These are phyloP conservation scores for Rhodotorula sp. DNA, from an alignment of 1,284 basidiomycete species.

Conservation along the genomic window DNA sequence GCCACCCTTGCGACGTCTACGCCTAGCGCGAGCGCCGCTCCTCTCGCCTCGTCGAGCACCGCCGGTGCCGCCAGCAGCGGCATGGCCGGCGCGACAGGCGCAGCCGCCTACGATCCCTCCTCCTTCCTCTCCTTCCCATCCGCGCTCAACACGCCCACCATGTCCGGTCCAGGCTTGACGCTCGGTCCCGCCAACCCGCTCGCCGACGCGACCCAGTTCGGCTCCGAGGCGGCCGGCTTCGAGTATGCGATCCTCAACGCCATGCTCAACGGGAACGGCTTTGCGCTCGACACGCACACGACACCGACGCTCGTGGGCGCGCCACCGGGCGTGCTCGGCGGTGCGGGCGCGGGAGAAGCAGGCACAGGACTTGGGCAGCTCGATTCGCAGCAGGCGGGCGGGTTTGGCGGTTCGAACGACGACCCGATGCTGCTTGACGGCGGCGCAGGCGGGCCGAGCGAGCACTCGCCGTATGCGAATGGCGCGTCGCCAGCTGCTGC, in stretches of 20 bases:
- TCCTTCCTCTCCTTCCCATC: conserved; percentile 10
- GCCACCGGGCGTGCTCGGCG: not conserved
- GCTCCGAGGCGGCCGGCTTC: conserved; percentile 81
- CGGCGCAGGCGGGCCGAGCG: not conserved
- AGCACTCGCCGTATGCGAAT: too few relatives aligned
- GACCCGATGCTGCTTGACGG: conserved; percentile 21
- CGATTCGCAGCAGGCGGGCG: not conserved
- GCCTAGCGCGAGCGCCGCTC: not conserved
- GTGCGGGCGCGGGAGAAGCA: not conserved
- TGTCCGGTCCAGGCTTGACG: not conserved
- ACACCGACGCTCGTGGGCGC: conserved; percentile 6
- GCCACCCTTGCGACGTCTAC: not conserved
- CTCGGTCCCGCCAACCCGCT: not conserved
- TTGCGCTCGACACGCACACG: conserved; percentile 32
- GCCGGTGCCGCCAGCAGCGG: too few relatives aligned
- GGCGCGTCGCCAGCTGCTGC: not conserved
- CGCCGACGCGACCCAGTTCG: conserved; percentile 56
- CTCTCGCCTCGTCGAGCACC: not conserved
- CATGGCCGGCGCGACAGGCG: too few relatives aligned
- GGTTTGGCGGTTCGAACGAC: too few relatives aligned
- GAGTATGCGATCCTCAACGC: conserved; percentile 89
- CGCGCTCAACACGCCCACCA: not conserved
- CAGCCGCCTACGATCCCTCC: conserved; percentile 4
- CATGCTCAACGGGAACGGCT: conserved; percentile 71
- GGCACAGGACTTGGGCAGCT: not conserved